These are phyloP conservation scores for Kokia cookei DNA, from an alignment of 441 rosid species.

Conservation along the genomic window DNA sequence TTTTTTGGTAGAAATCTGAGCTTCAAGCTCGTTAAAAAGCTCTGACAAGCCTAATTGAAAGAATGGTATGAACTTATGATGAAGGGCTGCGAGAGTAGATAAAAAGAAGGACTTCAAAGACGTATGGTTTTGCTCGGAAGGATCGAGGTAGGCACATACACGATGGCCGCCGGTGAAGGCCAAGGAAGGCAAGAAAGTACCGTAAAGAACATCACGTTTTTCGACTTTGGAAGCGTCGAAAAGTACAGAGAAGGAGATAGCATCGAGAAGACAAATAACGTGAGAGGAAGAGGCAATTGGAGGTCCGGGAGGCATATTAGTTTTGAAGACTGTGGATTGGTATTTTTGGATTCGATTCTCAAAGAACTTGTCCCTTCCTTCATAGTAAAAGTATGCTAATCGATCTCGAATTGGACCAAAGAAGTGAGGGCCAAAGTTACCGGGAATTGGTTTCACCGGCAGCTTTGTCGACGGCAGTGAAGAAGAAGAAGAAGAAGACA, in stretches of 20 bases:
- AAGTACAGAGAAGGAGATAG: conserved; percentile 37
- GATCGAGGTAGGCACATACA: conserved; percentile 35
- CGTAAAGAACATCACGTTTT: conserved; percentile 35
- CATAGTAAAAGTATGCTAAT: conserved; percentile 28
- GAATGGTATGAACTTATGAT: conserved; percentile 21
- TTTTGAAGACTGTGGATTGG: conserved; percentile 26
- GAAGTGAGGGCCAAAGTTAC: conserved; percentile 22
- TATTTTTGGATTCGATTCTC: conserved; percentile 10
- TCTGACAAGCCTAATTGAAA: conserved; percentile 16
- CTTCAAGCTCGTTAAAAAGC: conserved; percentile 26
- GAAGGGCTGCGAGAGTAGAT: conserved; percentile 18
- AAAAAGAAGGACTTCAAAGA: conserved; percentile 28
- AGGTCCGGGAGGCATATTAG: conserved; percentile 39
- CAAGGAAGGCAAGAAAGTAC: conserved; percentile 43
- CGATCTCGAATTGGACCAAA: conserved; percentile 30
- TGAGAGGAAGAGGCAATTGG: conserved; percentile 23
- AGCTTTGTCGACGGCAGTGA: background rate
- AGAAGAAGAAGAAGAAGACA: conserved; percentile 3
- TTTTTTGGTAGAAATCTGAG: conserved; percentile 3
- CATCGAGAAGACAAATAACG: conserved; percentile 40
- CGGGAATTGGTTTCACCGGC: conserved; percentile 24
- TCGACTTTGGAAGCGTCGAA: conserved; percentile 48
- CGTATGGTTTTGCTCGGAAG: conserved; percentile 39
- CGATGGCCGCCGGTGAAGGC: conserved; percentile 40
- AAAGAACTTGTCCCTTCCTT: conserved; percentile 32